Evolutionary conservation across 306 rosid species (phyloP).

Genomic region (Lupinus albus): DNA sequence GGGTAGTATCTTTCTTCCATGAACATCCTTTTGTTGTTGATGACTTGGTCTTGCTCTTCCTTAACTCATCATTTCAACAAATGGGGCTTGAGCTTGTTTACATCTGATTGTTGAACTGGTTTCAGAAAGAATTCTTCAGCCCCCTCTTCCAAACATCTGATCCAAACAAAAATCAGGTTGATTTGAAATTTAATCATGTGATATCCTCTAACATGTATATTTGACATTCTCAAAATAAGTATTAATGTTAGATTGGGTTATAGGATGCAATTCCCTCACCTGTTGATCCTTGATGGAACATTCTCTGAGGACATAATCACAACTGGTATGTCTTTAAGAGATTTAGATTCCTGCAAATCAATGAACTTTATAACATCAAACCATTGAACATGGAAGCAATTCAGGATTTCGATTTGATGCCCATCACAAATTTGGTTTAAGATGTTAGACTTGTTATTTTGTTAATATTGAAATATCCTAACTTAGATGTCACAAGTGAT

Average conservation of each 20-base stretch:
- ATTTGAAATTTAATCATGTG: constrained; percentile 22
- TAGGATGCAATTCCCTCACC: constrained; percentile 50
- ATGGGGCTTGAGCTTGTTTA: constrained; percentile 76
- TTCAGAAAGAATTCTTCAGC: constrained; percentile 87
- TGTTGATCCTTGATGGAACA: constrained; percentile 78
- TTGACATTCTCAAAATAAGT: constrained; percentile 6
- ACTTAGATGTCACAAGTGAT: neutral
- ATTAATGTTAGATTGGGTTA: constrained; percentile 14
- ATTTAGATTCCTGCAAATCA: constrained; percentile 76
- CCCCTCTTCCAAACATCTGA: constrained; percentile 91
- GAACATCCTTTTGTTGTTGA: constrained; percentile 44
- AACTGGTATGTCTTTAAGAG: constrained; percentile 84
- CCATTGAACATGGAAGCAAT: neutral
- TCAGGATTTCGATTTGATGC: neutral
- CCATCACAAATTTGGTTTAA: constrained; percentile 1
- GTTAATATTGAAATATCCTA: constrained; percentile 18
- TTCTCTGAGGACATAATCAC: constrained; percentile 96
- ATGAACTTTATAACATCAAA: constrained; percentile 14
- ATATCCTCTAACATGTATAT: neutral
- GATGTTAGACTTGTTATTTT: constrained; percentile 16
- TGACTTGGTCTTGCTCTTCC: constrained; percentile 48
- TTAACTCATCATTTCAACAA: constrained; percentile 57
- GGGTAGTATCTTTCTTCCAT: constrained; percentile 47
- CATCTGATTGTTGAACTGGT: constrained; percentile 81
- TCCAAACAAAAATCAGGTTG: constrained; percentile 30